Conservation (phyloP, 768 basidiomycete species). For the Hemileccinum rubropunctum region DNA sequence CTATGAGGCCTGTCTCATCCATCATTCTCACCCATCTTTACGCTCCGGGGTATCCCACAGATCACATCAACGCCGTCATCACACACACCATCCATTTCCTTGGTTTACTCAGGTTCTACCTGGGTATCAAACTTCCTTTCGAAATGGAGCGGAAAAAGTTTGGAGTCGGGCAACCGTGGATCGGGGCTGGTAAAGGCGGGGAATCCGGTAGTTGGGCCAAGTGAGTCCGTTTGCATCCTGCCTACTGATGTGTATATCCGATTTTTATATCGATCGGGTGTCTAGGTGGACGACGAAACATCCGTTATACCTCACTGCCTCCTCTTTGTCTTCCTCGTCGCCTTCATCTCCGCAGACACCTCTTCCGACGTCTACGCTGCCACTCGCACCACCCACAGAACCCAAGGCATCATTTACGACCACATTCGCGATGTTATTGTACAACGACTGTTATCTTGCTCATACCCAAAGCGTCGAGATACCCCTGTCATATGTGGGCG, state of each 20-base stretch:
- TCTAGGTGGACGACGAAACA: conserved; percentile 66
- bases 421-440: conserved; percentile 79
- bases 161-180: conserved; percentile 76
- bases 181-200: conserved; percentile 64
- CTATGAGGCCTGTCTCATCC: not conserved
- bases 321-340: conserved; percentile 38
- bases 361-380: conserved; percentile 8
- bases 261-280: not conserved
- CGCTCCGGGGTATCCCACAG: conserved; percentile 67
- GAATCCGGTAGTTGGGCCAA: conserved; percentile 75
- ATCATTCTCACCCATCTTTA: too few species aligned
- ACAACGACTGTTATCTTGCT: conserved; percentile 80
- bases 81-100: conserved; percentile 81
- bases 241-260: too few species aligned
- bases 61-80: conserved; percentile 84
- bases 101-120: conserved; percentile 74
- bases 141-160: conserved; percentile 70
- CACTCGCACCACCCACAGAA: conserved; percentile 24
- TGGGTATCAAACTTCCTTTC: conserved; percentile 82
- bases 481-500: conserved; percentile 73
- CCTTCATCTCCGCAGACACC: conserved; percentile 30
- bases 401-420: conserved; percentile 65
- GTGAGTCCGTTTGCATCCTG: conserved; percentile 29
- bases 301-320: conserved; percentile 54
- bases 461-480: conserved; percentile 76